Conservation (phyloP, 1,284 basidiomycete species). For the Pseudozyma tsukubaensis region DNA sequence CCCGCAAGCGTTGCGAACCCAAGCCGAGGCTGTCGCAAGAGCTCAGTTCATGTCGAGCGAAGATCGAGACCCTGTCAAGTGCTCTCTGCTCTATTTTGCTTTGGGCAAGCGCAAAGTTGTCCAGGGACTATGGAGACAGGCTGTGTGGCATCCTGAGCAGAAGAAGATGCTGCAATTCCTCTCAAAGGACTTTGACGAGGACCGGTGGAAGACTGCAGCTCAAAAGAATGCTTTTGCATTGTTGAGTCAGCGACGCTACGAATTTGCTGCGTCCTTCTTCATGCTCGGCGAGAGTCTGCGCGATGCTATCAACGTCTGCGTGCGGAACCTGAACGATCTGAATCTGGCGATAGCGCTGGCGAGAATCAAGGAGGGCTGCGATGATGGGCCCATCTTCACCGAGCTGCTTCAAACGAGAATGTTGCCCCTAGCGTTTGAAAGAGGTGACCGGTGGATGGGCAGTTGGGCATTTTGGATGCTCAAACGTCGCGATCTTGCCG, state of each 20-base stretch:
- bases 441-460: conserved; percentile 93
- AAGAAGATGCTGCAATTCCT: conserved; percentile 90
- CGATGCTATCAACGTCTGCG: conserved; percentile 91
- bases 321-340: conserved; percentile 87
- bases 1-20: conserved; percentile 74
- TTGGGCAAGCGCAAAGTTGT: conserved; percentile 91
- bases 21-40: conserved; percentile 89
- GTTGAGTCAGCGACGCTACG: conserved; percentile 73
- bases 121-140: conserved; percentile 93
- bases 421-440: conserved; percentile 83
- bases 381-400: conserved; percentile 81
- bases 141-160: conserved; percentile 92
- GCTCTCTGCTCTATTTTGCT: conserved; percentile 94
- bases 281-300: conserved; percentile 86
- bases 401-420: conserved; percentile 80
- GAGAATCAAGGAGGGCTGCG: conserved; percentile 79
- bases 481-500: conserved; percentile 83
- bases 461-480: conserved; percentile 96
- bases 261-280: conserved; percentile 93
- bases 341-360: conserved; percentile 89
- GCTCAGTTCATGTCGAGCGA: conserved; percentile 83
- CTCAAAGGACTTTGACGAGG: conserved; percentile 85
- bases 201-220: conserved; percentile 91
- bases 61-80: conserved; percentile 82
- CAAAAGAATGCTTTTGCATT: conserved; percentile 96